These are phyloP conservation scores for Boletus barrowsii DNA, from an alignment of 768 basidiomycete genomes.

Conservation along the genomic window DNA sequence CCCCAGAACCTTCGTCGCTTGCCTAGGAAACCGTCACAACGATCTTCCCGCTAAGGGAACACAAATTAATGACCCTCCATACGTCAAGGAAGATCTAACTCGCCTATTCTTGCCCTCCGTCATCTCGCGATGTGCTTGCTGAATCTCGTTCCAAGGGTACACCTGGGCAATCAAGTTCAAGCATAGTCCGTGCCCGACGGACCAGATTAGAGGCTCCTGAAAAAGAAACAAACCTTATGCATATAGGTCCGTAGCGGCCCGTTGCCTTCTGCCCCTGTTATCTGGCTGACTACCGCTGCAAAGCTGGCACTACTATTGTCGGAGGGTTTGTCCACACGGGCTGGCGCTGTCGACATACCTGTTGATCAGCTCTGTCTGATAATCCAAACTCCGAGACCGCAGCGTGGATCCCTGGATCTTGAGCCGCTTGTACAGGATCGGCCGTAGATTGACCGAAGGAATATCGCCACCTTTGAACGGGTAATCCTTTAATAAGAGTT, in stretches of 20 bases:
- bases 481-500: constrained; percentile 18
- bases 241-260: constrained; percentile 72
- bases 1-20: constrained; percentile 8
- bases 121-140: constrained; percentile 82
- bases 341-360: constrained; percentile 37
- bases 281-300: constrained; percentile 50
- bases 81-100: constrained; percentile 14
- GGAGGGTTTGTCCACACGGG: not conserved
- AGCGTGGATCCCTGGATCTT: constrained; percentile 87
- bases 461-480: constrained; percentile 47
- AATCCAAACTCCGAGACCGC: constrained; percentile 66
- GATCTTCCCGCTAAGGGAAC: constrained; percentile 31
- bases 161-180: constrained; percentile 43
- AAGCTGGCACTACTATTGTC: constrained; percentile 40
- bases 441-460: constrained; percentile 51
- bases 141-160: constrained; percentile 77
- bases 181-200: constrained; percentile 11
- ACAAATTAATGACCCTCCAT: not conserved
- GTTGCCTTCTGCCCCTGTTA: constrained; percentile 53
- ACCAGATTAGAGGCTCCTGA: constrained; percentile 8
- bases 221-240: constrained; percentile 55
- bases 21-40: constrained; percentile 26
- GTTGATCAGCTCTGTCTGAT: constrained; percentile 70
- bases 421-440: constrained; percentile 80
- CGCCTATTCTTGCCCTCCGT: constrained; percentile 62